Percentiles rank a stretch among this genome's conserved stretches.
Evolutionary conservation across 164 flowering plant species (phyloP).

Genomic region (Santalum album): DNA sequence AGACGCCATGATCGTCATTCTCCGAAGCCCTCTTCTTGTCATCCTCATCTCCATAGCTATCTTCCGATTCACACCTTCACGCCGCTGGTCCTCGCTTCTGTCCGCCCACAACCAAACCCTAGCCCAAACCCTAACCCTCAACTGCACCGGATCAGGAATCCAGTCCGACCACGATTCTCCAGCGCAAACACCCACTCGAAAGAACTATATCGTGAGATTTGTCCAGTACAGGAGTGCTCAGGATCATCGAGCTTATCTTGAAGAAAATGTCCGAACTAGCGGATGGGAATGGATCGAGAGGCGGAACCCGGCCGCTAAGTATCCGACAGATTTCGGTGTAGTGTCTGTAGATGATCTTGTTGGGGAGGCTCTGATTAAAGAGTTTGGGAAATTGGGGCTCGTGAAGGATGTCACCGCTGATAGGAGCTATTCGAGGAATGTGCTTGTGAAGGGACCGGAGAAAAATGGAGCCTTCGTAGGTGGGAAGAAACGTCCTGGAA

Average conservation of each 20-base stretch:
- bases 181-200: constrained; percentile 6
- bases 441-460: constrained; percentile 23
- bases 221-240: constrained; percentile 42
- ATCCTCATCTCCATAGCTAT: constrained; percentile 28
- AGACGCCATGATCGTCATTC: constrained; percentile 5
- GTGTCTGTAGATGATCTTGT: constrained; percentile 42
- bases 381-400: constrained; percentile 44
- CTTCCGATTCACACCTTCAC: constrained; percentile 15
- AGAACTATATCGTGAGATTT: constrained; percentile 74
- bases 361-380: constrained; percentile 26
- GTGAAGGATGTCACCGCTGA: constrained; percentile 87
- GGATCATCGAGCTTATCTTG: constrained; percentile 49
- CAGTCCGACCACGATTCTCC: neutral
- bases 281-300: constrained; percentile 93
- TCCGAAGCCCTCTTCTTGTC: constrained; percentile 20
- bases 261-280: constrained; percentile 20
- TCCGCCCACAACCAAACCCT: constrained; percentile 2
- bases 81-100: constrained; percentile 6
- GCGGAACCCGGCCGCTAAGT: constrained; percentile 58
- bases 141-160: neutral
- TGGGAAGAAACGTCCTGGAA: constrained; percentile 79
- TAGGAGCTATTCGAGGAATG: constrained; percentile 42
- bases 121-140: neutral
- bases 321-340: constrained; percentile 85
- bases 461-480: constrained; percentile 32